A percentile compares a stretch with the other conserved stretches of the same genome.
Conservation (phyloP, 2,329 filamentous ascomycete species). For the Calonectria montana region DNA sequence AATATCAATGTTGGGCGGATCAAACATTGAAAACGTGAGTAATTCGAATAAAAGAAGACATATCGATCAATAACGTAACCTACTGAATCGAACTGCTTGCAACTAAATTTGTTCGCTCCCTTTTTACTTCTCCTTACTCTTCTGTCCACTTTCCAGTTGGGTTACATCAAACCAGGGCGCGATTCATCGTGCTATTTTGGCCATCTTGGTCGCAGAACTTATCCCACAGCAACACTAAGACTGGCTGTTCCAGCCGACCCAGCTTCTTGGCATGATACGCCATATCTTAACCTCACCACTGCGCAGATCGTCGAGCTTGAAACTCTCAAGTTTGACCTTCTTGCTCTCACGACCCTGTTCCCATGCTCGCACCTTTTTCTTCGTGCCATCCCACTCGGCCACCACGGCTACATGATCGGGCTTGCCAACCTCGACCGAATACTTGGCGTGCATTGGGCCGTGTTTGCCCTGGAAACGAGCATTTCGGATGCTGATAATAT, state of each 20-base stretch:
- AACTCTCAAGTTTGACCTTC: constrained; percentile 95
- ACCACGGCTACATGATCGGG: constrained; percentile 91
- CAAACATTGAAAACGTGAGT: not conserved
- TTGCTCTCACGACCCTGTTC: constrained; percentile 94
- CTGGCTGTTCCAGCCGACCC: constrained; percentile 87
- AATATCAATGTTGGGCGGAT: not conserved
- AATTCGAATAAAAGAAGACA: constrained; percentile 24
- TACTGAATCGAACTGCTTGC: constrained; percentile 46
- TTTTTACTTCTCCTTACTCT: constrained; percentile 21
- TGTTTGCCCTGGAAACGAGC: constrained; percentile 95
- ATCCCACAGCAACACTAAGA: constrained; percentile 58
- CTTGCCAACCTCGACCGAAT: constrained; percentile 87
- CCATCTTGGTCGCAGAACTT: constrained; percentile 30
- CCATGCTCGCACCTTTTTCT: constrained; percentile 96
- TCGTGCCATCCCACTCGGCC: constrained; percentile 96
- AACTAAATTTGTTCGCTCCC: constrained; percentile 36
- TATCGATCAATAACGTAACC: constrained; percentile 44
- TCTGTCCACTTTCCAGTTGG: constrained; percentile 17
- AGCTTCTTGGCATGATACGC: constrained; percentile 91
- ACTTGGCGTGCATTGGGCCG: constrained; percentile 95
- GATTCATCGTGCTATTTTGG: constrained; percentile 23
- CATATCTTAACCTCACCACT: constrained; percentile 97
- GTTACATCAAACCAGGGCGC: constrained; percentile 24
- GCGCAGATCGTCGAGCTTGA: constrained; percentile 89
- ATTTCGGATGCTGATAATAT: constrained; percentile 93